Percentiles rank a stretch among this genome's conserved stretches.
Conservation (phyloP, 2,329 filamentous ascomycete genomes). For the Botrytis porri region DNA sequence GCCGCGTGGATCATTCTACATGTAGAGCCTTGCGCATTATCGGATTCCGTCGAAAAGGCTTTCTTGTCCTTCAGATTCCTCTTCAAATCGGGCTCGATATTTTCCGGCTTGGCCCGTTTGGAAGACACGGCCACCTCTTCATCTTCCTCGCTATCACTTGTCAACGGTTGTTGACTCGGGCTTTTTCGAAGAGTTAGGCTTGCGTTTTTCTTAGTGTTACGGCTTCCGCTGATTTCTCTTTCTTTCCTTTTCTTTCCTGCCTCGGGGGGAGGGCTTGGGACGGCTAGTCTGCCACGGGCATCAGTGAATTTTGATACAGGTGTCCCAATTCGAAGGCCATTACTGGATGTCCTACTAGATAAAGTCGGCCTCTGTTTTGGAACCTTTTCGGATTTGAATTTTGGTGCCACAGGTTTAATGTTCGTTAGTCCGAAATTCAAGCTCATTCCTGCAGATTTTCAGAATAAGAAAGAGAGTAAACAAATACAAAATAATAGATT, state of each 20-base stretch:
- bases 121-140: not conserved
- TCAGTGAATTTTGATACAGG: not conserved
- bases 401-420: not conserved
- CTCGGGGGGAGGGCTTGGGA: not conserved
- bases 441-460: not conserved
- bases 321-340: not conserved
- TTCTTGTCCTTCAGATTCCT: conserved; percentile 32
- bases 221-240: conserved; percentile 5
- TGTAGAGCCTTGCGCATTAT: conserved; percentile 24
- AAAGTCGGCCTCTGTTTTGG: conserved; percentile 3
- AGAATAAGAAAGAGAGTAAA: not conserved
- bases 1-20: conserved; percentile 54
- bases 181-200: not conserved
- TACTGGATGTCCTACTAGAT: not conserved
- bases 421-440: conserved; percentile 2
- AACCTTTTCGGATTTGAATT: conserved; percentile 10
- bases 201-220: not conserved
- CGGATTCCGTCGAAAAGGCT: conserved; percentile 29
- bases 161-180: conserved; percentile 10
- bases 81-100: conserved; percentile 27
- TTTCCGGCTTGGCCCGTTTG: conserved; percentile 27
- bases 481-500: not conserved
- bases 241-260: conserved; percentile 17
- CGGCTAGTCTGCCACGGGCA: not conserved
- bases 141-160: conserved; percentile 17